Conservation (phyloP, 352 stramenopile species). For the Globisporangium splendens region DNA sequence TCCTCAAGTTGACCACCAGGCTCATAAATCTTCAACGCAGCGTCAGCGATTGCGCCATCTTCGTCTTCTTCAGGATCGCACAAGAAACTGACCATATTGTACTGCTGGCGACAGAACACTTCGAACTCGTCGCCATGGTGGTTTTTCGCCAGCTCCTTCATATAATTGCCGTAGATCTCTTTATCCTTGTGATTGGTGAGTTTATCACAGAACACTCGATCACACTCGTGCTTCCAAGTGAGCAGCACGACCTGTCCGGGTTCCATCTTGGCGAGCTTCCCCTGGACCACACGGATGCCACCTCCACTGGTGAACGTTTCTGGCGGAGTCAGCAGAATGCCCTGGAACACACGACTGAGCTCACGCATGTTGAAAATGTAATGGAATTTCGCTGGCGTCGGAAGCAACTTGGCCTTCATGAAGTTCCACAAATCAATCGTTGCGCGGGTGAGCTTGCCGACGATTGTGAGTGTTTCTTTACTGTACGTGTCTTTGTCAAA, state of each 20-base stretch:
- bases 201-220: constrained; percentile 98
- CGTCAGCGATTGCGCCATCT: constrained; percentile 92
- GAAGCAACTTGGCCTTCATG: constrained; percentile 97
- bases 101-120: constrained; percentile 58
- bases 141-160: constrained; percentile 89
- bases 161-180: constrained; percentile 90
- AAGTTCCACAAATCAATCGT: constrained; percentile 97
- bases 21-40: constrained; percentile 97
- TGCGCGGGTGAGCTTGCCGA: constrained; percentile 92
- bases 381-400: constrained; percentile 97
- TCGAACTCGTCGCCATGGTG: constrained; percentile 90
- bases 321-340: constrained; percentile 94
- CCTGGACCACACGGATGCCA: constrained; percentile 74
- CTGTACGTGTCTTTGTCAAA: constrained; percentile 90
- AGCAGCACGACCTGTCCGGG: constrained; percentile 90
- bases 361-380: constrained; percentile 99
- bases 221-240: constrained; percentile 98
- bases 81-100: constrained; percentile 98
- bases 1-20: constrained; percentile 91
- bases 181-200: constrained; percentile 97
- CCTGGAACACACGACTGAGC: constrained; percentile 97
- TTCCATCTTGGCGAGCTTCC: constrained; percentile 88
- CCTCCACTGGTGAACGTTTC: constrained; percentile 94
- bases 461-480: constrained; percentile 80
- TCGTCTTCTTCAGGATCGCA: constrained; percentile 96